A percentile compares a stretch with the other conserved stretches of the same genome.
phyloP scores from a whole-genome alignment of 345 rosid genomes.

The Brassica rapa region DNA sequence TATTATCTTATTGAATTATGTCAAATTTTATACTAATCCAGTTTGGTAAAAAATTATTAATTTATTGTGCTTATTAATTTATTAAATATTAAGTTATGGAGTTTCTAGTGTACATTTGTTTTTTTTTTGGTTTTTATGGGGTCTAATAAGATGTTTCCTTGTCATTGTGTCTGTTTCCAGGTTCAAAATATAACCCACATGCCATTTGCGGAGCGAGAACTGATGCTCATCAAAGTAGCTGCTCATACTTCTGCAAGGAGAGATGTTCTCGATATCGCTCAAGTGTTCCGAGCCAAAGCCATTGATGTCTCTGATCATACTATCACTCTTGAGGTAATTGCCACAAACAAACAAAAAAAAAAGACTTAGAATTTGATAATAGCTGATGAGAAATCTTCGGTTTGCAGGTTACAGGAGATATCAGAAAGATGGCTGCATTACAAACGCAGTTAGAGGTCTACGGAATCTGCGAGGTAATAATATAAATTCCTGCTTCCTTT shows the following conservation, averaged over 20 bases:
- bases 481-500: background rate
- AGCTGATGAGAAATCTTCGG: slow-evolving; percentile 21
- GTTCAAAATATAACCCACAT: slow-evolving; percentile 59
- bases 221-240: slow-evolving; percentile 71
- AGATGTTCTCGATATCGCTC: slow-evolving; percentile 73
- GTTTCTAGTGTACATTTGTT: background rate
- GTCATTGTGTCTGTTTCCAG: slow-evolving; percentile 34
- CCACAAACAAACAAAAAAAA: background rate
- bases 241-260: slow-evolving; percentile 62
- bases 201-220: slow-evolving; percentile 74
- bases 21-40: too few relatives aligned
- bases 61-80: too few relatives aligned
- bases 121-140: background rate
- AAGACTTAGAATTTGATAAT: background rate
- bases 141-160: slow-evolving; percentile 12
- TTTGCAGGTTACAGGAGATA: slow-evolving; percentile 65
- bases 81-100: too few relatives aligned
- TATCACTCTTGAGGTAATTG: slow-evolving; percentile 65
- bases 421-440: slow-evolving; percentile 65
- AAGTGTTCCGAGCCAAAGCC: slow-evolving; percentile 61
- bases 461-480: slow-evolving; percentile 66
- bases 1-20: too few relatives aligned
- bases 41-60: too few relatives aligned
- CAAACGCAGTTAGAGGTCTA: slow-evolving; percentile 59
- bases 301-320: slow-evolving; percentile 77